phyloP scores from a whole-genome alignment of 2,329 filamentous ascomycete species.

The Fusarium paranaense region DNA sequence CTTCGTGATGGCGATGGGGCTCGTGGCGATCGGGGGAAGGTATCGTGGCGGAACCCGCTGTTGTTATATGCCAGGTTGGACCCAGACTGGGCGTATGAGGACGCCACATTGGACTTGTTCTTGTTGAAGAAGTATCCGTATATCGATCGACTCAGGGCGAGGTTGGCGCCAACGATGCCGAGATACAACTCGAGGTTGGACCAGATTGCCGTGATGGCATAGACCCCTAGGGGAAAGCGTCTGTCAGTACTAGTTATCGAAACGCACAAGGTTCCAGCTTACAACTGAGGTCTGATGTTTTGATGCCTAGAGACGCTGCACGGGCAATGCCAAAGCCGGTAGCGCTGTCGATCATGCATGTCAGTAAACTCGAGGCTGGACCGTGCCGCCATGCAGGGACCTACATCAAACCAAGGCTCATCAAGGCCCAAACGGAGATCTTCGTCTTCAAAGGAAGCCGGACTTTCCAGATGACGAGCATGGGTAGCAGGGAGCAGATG shows the following conservation, averaged over 20 bases:
- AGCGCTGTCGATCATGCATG: slow-evolving; percentile 9
- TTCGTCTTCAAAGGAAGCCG: slow-evolving; percentile 47
- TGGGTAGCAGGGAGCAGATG: slow-evolving; percentile 42
- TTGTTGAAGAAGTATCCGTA: slow-evolving; percentile 30
- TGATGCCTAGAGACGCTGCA: slow-evolving; percentile 33
- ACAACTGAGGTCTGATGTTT: slow-evolving; percentile 39
- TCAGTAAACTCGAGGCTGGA: slow-evolving; percentile 2
- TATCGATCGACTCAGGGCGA: slow-evolving; percentile 38
- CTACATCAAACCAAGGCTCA: slow-evolving; percentile 47
- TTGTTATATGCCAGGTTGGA: slow-evolving; percentile 22
- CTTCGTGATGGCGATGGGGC: slow-evolving; percentile 5
- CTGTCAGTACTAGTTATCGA: background rate
- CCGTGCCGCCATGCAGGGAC: background rate
- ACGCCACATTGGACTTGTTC: background rate
- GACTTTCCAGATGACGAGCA: slow-evolving; percentile 50
- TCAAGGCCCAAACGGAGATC: slow-evolving; percentile 46
- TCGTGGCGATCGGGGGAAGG: slow-evolving; percentile 10
- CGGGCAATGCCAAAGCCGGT: slow-evolving; percentile 38
- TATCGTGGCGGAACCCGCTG: slow-evolving; percentile 16
- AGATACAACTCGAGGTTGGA: slow-evolving; percentile 53
- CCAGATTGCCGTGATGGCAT: slow-evolving; percentile 52
- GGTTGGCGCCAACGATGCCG: slow-evolving; percentile 52
- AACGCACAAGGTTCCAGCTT: background rate
- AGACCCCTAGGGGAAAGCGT: slow-evolving; percentile 39
- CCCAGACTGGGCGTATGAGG: slow-evolving; percentile 21